Conservation (phyloP, 2,329 filamentous ascomycete genomes). For the Aspergillus viridinutans region DNA sequence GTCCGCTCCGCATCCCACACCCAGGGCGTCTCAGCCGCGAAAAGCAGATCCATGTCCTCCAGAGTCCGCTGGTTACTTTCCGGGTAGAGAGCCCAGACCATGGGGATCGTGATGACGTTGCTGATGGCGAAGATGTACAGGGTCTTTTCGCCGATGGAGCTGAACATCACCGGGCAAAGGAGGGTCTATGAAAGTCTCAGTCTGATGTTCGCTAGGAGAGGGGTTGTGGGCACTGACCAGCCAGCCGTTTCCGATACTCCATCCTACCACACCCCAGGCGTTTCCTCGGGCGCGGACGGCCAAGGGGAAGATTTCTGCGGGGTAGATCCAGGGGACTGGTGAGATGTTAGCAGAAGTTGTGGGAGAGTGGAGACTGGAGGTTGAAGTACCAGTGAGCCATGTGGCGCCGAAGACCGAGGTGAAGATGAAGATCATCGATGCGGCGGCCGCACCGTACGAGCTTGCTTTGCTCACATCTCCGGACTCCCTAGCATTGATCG, state of each 20-base stretch:
- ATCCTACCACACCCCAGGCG: slow-evolving; percentile 71
- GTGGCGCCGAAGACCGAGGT: slow-evolving; percentile 62
- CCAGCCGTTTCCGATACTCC: slow-evolving; percentile 72
- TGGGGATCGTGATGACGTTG: slow-evolving; percentile 62
- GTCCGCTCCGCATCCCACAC: slow-evolving; percentile 66
- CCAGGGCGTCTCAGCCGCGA: slow-evolving; percentile 64
- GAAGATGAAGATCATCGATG: slow-evolving; percentile 67
- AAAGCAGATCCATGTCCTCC: slow-evolving; percentile 71
- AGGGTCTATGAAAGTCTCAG: slow-evolving; percentile 34
- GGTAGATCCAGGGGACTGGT: slow-evolving; percentile 60
- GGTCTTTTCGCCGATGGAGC: slow-evolving; percentile 63
- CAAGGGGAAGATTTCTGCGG: slow-evolving; percentile 69
- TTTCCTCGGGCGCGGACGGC: slow-evolving; percentile 70
- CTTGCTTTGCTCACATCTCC: slow-evolving; percentile 46
- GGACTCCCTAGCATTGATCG: slow-evolving; percentile 46
- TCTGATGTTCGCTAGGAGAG: slow-evolving; percentile 21
- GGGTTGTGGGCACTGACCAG: slow-evolving; percentile 32
- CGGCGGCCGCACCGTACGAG: slow-evolving; percentile 60
- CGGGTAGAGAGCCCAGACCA: slow-evolving; percentile 70
- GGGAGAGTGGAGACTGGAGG: slow-evolving; percentile 55
- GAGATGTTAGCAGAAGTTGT: slow-evolving; percentile 50
- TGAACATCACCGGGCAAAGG: slow-evolving; percentile 59
- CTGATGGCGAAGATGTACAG: slow-evolving; percentile 68
- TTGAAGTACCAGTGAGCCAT: slow-evolving; percentile 46
- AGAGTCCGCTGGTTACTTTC: slow-evolving; percentile 70